Base-by-base conservation (phyloP, 2,329 filamentous ascomycete genomes). In the Orbilia brochopaga region DNA sequence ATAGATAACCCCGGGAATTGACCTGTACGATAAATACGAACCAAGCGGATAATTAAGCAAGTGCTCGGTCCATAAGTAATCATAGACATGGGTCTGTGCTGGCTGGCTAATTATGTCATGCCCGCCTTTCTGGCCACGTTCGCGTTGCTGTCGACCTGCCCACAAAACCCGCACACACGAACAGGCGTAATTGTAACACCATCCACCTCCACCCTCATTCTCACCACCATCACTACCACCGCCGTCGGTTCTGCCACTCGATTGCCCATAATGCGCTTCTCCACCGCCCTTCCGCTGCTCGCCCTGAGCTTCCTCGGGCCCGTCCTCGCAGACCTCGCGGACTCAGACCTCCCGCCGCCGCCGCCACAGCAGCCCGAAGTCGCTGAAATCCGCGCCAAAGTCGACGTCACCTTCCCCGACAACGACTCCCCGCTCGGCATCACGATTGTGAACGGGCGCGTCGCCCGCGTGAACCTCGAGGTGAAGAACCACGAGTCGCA, bases 371-470 rank as follows among this genome's bases (percentile, higher is more conserved):
- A 6, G 2, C 50, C 48, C 30, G 30, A 42, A 59, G 30, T 32
- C 30, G 21, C 42, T 77, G 81, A 85, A 75, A 80, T 89, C 77
- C 86, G 87, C 74, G 87, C 90, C 79, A 85, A 87, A 61, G 81
- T 88, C 76, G 84, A 84, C 75, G 85, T 88, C 69, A 83, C 83
- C 79, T 85, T 87, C 83, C 81, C 86, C 81, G 83, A 88, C 78
- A 79, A 88, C 82, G 75, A 84, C 81, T 73, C 79, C 80, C 85
- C 74, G 83, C 85, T 67, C 77, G 94, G 93, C 77, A 87, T 97
- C 77, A 96, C 96, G 86, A 87, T 97, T 76, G 86, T 97, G 83
- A 99, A 99, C 79, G 91, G 92, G 78, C 88, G 89, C 75, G 87
- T 91, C 46, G 96, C 92, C 74, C 87, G 90, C 80, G 89, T 92